Evolutionary conservation across 768 basidiomycete genomes (phyloP).

Genomic region (Wakefieldia striispora): DNA sequence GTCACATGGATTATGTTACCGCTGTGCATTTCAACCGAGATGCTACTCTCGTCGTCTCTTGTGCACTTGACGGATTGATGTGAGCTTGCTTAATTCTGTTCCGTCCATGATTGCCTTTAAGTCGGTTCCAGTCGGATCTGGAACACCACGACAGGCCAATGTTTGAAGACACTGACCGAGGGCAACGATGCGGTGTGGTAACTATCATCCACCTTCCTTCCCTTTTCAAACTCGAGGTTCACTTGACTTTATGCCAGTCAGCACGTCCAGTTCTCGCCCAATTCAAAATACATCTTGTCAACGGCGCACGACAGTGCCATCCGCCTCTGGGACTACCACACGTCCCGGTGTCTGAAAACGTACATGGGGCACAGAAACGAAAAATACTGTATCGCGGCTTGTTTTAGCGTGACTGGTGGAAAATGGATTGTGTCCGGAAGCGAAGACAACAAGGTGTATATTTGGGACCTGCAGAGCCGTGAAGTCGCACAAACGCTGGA

Average conservation of each 20-base stretch:
- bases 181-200: constrained; percentile 84
- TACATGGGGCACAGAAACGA: constrained; percentile 81
- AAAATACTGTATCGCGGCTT: constrained; percentile 81
- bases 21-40: constrained; percentile 94
- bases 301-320: constrained; percentile 92
- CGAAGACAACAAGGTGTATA: constrained; percentile 85
- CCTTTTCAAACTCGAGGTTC: neutral
- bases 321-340: constrained; percentile 94
- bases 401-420: constrained; percentile 81
- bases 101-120: neutral
- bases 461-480: constrained; percentile 91
- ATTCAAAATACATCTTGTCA: constrained; percentile 91
- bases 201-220: neutral
- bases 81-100: constrained; percentile 38
- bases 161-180: constrained; percentile 93
- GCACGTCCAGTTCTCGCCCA: constrained; percentile 92
- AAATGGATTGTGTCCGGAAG: constrained; percentile 91
- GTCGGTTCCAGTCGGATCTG: constrained; percentile 78
- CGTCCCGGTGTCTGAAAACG: constrained; percentile 86
- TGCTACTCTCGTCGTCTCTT: constrained; percentile 87
- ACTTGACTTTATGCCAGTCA: constrained; percentile 47
- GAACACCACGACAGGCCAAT: constrained; percentile 90
- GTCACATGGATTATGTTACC: constrained; percentile 93
- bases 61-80: constrained; percentile 93
- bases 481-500: constrained; percentile 79